phyloP scores from a whole-genome alignment of 208 protist genomes.

The Acanthamoeba triangularis region DNA sequence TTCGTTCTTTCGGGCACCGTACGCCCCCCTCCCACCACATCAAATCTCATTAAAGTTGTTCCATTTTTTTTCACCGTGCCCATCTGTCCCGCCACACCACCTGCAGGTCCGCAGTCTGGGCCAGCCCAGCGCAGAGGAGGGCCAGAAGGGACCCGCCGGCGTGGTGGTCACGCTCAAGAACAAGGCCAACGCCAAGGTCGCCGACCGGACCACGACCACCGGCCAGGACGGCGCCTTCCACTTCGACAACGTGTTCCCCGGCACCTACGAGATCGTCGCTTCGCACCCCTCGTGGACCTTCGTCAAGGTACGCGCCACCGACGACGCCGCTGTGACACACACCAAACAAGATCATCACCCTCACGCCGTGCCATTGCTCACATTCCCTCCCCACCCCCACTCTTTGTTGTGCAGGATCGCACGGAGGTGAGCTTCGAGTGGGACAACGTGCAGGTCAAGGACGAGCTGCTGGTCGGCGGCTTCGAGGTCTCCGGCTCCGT shows the following conservation, averaged over 20 bases:
- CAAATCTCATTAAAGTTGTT: no score
- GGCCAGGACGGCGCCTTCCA: slow-evolving; percentile 41
- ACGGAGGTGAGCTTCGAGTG: slow-evolving; percentile 71
- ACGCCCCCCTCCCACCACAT: not conserved
- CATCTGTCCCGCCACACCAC: not conserved
- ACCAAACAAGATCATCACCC: no score
- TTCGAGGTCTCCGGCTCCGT: slow-evolving; percentile 60
- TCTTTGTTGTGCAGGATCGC: slow-evolving; percentile 25
- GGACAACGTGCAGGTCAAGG: slow-evolving; percentile 66
- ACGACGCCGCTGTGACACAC: not conserved
- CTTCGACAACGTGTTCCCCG: slow-evolving; percentile 76
- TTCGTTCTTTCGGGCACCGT: slow-evolving; percentile 79
- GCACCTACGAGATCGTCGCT: slow-evolving; percentile 53
- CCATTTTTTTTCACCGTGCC: no score
- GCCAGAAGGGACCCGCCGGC: not conserved
- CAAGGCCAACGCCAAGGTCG: slow-evolving; percentile 54
- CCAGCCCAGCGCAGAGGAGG: not conserved
- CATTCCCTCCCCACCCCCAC: no score
- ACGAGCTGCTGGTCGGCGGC: slow-evolving; percentile 45
- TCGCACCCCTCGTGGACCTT: slow-evolving; percentile 76
- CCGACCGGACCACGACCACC: slow-evolving; percentile 18
- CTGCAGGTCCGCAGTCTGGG: slow-evolving; percentile 34
- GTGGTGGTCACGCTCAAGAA: slow-evolving; percentile 42
- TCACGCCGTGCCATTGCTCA: not conserved
- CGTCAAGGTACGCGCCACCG: slow-evolving; percentile 11